Evolutionary conservation across 768 basidiomycete genomes (phyloP).

Genomic region (Leccinum obscurum): DNA sequence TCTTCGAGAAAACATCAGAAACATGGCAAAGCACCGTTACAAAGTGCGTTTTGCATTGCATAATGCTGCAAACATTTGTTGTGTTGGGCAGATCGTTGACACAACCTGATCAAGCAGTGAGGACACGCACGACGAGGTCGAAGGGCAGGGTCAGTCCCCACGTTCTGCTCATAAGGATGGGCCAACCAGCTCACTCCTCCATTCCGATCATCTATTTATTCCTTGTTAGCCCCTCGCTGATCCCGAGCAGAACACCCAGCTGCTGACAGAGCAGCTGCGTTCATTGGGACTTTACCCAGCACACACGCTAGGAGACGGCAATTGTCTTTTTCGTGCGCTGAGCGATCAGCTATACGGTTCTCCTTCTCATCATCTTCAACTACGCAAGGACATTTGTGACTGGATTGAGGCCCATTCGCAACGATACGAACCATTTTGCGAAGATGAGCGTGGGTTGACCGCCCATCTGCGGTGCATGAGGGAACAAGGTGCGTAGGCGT

Average conservation of each 20-base stretch:
- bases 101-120: conserved; percentile 39
- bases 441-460: conserved; percentile 75
- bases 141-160: conserved; percentile 52
- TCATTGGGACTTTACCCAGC: conserved; percentile 85
- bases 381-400: conserved; percentile 78
- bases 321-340: conserved; percentile 90
- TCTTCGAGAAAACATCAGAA: conserved; percentile 42
- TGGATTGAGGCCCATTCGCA: conserved; percentile 71
- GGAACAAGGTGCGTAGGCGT: conserved; percentile 56
- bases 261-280: conserved; percentile 71
- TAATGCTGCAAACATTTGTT: conserved; percentile 26
- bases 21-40: conserved; percentile 36
- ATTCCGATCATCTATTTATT: conserved; percentile 14
- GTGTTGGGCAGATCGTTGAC: conserved; percentile 29
- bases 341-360: conserved; percentile 86
- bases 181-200: conserved; percentile 18
- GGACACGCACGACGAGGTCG: conserved; percentile 59
- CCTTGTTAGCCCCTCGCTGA: conserved; percentile 46
- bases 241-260: conserved; percentile 63
- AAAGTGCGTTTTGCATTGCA: conserved; percentile 40
- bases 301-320: conserved; percentile 84
- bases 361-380: conserved; percentile 61
- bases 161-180: conserved; percentile 21
- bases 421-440: conserved; percentile 85
- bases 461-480: conserved; percentile 78